Base-by-base conservation (phyloP, 371 early-diverging fungal species). In the Mortierella sp. region DNA sequence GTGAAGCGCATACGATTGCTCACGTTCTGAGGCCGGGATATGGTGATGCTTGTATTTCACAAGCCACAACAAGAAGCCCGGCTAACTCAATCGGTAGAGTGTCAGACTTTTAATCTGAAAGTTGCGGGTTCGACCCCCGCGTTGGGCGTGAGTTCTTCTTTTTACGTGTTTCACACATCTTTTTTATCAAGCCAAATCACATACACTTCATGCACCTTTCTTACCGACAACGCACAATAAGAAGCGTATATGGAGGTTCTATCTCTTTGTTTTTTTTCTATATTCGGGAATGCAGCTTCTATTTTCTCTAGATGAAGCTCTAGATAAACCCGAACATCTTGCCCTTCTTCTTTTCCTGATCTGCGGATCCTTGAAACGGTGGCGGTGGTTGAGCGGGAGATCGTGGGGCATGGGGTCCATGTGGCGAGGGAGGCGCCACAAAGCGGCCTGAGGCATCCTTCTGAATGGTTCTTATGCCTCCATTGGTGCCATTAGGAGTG, bases 281-380 rank as follows among this genome's bases (percentile, higher is more conserved):
- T 34, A 14, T 34, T 7, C 4, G 4, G 37, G 37, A 14, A n/a
- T n/a, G n/a, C n/a, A n/a, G n/a, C 37, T 37, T 37, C 37, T 8
- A 8, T 37, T 37, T 37, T 8, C 14, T 37, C 21, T 1, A 43
- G 14, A 30, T 30, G 17, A 50, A 52, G 12, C n/a, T 47, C 44
- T 68, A 79, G 26, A 79, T 66, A 41, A 79, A 68, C 6, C 80
- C 80, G 59, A 78, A 78, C 66, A 71, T 58, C 39, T 69, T 73
- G 49, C 64, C 61, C 46, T 79, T 69, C 52, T 76, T 76, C 58
- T 63, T 71, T 23, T 79, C 71, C n/a, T 50, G 32, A 15, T 56
- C 57, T 8, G 55, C 32, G 9, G 30, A 28, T 26, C 50, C 49
- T 17, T 67, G 64, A 21, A 28, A 24, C 6, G 32, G 48, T 17